phyloP scores from a whole-genome alignment of 2,329 filamentous ascomycete species.

The Nemania serpens region DNA sequence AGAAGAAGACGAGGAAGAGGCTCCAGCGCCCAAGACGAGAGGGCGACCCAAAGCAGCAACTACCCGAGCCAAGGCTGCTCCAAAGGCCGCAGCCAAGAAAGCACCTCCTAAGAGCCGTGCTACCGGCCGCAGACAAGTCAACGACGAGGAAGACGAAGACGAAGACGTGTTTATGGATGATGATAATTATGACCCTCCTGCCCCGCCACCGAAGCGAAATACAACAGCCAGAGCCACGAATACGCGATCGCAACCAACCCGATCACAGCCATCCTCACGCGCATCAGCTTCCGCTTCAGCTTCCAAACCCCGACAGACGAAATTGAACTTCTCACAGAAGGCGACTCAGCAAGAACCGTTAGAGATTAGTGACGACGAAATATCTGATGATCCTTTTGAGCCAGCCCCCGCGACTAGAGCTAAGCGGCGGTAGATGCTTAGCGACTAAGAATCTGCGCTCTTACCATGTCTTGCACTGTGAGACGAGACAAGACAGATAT shows the following conservation, averaged over 20 bases:
- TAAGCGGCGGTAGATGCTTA: slow-evolving; percentile 25
- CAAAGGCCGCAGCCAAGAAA: slow-evolving; percentile 51
- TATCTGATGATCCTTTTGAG: slow-evolving; percentile 66
- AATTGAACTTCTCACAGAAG: slow-evolving; percentile 55
- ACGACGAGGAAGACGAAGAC: slow-evolving; percentile 50
- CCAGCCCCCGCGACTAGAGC: slow-evolving; percentile 48
- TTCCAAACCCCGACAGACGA: slow-evolving; percentile 51
- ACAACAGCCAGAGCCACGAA: slow-evolving; percentile 38
- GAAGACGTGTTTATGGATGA: slow-evolving; percentile 61
- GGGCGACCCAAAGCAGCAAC: slow-evolving; percentile 44
- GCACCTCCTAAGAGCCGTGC: slow-evolving; percentile 52
- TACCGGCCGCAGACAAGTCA: slow-evolving; percentile 45
- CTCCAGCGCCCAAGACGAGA: slow-evolving; percentile 31
- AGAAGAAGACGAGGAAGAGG: slow-evolving; percentile 58
- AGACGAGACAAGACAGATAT: background rate
- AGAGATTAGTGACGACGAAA: slow-evolving; percentile 69
- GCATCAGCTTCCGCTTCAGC: slow-evolving; percentile 34
- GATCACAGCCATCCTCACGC: slow-evolving; percentile 43
- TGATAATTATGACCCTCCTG: slow-evolving; percentile 49
- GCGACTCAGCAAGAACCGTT: slow-evolving; percentile 51
- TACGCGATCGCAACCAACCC: slow-evolving; percentile 40
- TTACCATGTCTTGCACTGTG: background rate
- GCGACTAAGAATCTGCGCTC: background rate
- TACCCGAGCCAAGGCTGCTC: slow-evolving; percentile 42
- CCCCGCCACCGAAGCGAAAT: slow-evolving; percentile 45